Evolutionary conservation across 257 asterid genomes (phyloP).

Genomic region (Gentiana macrophylla): DNA sequence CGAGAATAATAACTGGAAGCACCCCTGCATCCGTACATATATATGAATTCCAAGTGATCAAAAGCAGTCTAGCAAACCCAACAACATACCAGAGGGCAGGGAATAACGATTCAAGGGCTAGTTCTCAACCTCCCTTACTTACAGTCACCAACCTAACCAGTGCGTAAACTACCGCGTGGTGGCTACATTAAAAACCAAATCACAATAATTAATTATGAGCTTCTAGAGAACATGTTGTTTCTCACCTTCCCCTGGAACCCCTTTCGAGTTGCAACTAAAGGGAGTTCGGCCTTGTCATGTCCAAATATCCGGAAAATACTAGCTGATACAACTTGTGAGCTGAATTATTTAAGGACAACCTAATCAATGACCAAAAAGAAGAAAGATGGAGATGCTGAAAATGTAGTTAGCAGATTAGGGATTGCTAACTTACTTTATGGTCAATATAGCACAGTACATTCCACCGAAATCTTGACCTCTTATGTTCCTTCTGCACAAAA

Average conservation of each 20-base stretch:
- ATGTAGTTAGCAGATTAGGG: background rate
- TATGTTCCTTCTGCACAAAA: slow-evolving; percentile 69
- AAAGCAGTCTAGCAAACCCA: background rate
- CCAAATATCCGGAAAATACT: slow-evolving; percentile 89
- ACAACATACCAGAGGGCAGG: no score
- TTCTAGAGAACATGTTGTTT: slow-evolving; percentile 1
- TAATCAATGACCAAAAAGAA: slow-evolving; percentile 9
- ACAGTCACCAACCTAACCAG: no score
- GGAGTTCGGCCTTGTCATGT: slow-evolving; percentile 87
- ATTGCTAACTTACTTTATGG: slow-evolving; percentile 47
- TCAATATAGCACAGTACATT: slow-evolving; percentile 86
- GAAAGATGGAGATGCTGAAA: background rate
- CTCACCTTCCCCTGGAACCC: slow-evolving; percentile 80
- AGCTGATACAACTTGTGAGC: slow-evolving; percentile 91
- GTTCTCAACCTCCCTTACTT: no score
- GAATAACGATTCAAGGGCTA: no score
- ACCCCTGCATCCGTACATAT: slow-evolving; percentile 45
- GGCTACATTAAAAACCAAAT: no score
- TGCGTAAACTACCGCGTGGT: no score
- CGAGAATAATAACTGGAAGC: slow-evolving; percentile 67
- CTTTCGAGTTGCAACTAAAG: slow-evolving; percentile 80
- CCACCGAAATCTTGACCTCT: slow-evolving; percentile 96
- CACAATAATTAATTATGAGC: no score
- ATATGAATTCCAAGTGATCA: slow-evolving; percentile 6
- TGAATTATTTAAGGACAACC: slow-evolving; percentile 29